These are phyloP conservation scores for Monosporascus sp. DNA, from an alignment of 2,329 filamentous ascomycete species.

Conservation along the genomic window DNA sequence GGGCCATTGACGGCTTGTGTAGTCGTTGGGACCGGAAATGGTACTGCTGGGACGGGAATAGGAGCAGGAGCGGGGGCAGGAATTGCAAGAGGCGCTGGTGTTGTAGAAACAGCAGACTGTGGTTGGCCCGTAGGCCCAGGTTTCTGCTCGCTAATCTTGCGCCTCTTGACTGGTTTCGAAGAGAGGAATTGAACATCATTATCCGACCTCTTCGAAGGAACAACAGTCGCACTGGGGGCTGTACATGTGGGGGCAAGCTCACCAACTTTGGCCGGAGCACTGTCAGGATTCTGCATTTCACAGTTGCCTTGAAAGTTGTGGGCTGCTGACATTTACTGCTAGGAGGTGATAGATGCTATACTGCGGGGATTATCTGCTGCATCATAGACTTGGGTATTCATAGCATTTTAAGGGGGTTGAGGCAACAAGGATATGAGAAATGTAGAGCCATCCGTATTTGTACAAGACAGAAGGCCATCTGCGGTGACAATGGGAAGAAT, in stretches of 20 bases:
- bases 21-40: neutral
- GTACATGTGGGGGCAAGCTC: neutral
- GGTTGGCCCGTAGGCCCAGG: neutral
- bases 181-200: conserved; percentile 41
- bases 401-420: neutral
- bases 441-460: conserved; percentile 11
- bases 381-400: neutral
- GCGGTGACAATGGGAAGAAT: neutral
- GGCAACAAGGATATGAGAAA: neutral
- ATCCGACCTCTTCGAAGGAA: conserved; percentile 28
- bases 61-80: neutral
- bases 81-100: conserved; percentile 1
- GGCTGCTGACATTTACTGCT: conserved; percentile 10
- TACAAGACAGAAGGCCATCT: conserved; percentile 6
- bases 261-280: neutral
- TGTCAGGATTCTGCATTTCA: conserved; percentile 1
- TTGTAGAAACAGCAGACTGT: conserved; percentile 1
- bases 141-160: conserved; percentile 19
- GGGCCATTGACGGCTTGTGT: conserved; percentile 4
- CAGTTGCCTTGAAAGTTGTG: conserved; percentile 3
- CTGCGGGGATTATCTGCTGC: neutral
- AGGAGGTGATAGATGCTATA: conserved; percentile 1
- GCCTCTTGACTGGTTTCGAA: conserved; percentile 37
- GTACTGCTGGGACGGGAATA: neutral
- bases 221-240: neutral